These are phyloP conservation scores for Claviceps quebecensis DNA, from an alignment of 2,329 filamentous ascomycete genomes.

Conservation along the genomic window DNA sequence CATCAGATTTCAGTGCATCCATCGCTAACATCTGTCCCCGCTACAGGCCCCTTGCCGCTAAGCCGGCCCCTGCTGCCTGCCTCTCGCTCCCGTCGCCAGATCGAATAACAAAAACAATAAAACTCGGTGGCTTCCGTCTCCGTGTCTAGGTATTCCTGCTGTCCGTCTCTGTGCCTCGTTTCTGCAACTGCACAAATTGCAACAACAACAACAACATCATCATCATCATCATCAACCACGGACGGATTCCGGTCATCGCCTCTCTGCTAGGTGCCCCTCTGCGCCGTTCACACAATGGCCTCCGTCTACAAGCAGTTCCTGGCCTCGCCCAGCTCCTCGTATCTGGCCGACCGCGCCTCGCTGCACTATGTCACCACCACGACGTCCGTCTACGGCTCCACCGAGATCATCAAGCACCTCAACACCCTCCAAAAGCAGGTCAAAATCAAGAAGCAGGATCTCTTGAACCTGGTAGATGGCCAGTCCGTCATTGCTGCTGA, in stretches of 20 bases:
- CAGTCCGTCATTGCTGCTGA: conserved; percentile 63
- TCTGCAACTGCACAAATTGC: neutral
- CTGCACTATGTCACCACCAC: conserved; percentile 86
- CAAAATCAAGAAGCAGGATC: conserved; percentile 68
- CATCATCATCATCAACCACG: neutral
- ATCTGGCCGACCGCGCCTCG: conserved; percentile 51
- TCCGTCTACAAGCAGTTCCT: conserved; percentile 59
- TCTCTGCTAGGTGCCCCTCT: neutral
- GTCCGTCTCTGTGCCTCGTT: no score
- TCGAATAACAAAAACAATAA: neutral
- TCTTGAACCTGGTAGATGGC: conserved; percentile 62
- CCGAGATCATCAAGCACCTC: conserved; percentile 74
- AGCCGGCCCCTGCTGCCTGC: no score
- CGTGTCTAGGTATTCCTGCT: no score
- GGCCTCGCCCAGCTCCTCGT: conserved; percentile 46
- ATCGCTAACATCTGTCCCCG: no score
- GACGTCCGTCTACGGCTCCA: conserved; percentile 54
- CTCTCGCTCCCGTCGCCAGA: no score
- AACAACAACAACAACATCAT: neutral
- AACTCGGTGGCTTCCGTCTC: neutral
- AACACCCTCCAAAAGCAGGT: conserved; percentile 55
- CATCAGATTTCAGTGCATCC: no score
- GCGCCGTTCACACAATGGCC: conserved; percentile 19
- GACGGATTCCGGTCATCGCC: neutral
- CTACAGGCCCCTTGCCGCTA: no score